These are phyloP conservation scores for Cucumis cinereus DNA, from an alignment of 306 rosid genomes.

Conservation along the genomic window DNA sequence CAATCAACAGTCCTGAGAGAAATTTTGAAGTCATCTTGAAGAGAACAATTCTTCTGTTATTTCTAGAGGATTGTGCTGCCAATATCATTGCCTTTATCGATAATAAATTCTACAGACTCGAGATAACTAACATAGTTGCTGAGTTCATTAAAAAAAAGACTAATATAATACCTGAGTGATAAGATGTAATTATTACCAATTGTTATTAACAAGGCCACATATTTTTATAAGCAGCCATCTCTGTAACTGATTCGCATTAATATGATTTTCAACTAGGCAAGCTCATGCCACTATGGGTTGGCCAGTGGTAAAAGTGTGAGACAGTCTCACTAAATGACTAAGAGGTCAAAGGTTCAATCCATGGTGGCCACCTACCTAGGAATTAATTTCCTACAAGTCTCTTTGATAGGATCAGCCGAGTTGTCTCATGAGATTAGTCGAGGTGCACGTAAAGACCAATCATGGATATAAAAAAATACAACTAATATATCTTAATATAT, in stretches of 20 bases:
- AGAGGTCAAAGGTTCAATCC: no score
- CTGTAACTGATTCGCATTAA: neutral
- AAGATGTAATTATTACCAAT: neutral
- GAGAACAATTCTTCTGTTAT: neutral
- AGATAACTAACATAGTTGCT: neutral
- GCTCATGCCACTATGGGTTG: no score
- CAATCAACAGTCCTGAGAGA: neutral
- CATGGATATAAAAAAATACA: neutral
- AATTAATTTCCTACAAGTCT: no score
- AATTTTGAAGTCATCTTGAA: neutral
- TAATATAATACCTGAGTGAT: neutral
- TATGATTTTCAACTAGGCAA: neutral
- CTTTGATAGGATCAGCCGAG: no score
- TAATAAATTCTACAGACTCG: neutral
- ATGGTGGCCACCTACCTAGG: no score
- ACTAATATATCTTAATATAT: neutral
- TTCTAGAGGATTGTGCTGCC: neutral
- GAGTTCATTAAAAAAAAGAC: neutral
- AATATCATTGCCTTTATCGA: neutral
- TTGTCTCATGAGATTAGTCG: no score
- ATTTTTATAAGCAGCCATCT: neutral
- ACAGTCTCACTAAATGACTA: no score
- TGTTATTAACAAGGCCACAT: neutral
- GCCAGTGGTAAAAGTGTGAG: no score
- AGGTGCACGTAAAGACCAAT: no score